These are phyloP conservation scores for Linum tenue DNA, from an alignment of 345 rosid species.

Conservation along the genomic window DNA sequence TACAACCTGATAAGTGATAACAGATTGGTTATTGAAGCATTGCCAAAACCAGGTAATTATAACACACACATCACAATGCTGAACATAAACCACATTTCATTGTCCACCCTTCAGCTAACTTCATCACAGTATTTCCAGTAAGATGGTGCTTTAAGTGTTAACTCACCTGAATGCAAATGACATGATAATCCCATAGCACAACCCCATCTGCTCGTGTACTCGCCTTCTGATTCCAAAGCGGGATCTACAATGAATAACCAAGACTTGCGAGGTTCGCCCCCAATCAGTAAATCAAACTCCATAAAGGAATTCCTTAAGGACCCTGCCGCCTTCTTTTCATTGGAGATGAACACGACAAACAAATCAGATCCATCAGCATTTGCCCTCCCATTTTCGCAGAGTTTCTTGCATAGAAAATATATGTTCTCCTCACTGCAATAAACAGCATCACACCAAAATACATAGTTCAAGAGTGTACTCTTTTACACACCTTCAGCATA, in stretches of 20 bases:
- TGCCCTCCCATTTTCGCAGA: conserved; percentile 39
- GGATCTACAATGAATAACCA: conserved; percentile 38
- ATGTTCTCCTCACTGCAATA: conserved; percentile 70
- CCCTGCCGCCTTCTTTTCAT: conserved; percentile 72
- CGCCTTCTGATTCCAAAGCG: conserved; percentile 91
- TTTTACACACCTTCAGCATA: too few relatives aligned
- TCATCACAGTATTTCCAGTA: too few relatives aligned
- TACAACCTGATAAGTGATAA: conserved; percentile 39
- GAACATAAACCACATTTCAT: background rate
- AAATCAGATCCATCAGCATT: conserved; percentile 57
- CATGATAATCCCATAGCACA: conserved; percentile 87
- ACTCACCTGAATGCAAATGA: conserved; percentile 65
- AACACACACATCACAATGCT: background rate
- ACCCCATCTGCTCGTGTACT: conserved; percentile 73
- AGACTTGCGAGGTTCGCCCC: background rate
- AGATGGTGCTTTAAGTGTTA: background rate
- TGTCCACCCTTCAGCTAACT: background rate
- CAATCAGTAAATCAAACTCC: background rate
- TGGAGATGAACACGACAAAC: conserved; percentile 69
- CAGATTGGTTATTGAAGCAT: background rate
- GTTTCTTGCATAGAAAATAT: conserved; percentile 60
- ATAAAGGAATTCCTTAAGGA: background rate
- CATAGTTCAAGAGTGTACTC: too few relatives aligned
- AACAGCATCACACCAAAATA: background rate
- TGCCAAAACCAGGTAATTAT: background rate